Base-by-base conservation (phyloP, 1,284 basidiomycete genomes). In the Leucoagaricus sp. region DNA sequence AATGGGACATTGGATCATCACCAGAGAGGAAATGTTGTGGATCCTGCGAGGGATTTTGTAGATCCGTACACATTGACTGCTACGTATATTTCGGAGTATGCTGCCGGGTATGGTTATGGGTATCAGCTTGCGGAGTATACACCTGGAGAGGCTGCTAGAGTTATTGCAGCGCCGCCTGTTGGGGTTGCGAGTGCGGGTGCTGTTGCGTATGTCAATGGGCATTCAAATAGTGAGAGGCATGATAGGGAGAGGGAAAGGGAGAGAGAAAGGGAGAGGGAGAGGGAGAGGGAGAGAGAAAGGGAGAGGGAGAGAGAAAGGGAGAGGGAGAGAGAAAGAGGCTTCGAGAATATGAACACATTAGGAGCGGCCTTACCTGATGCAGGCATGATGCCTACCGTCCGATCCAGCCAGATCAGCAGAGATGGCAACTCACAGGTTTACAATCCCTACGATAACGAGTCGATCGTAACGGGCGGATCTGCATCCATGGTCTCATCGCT, bases 1-100 rank as follows among this genome's bases (percentile, higher is more conserved):
- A 21, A 40, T 50, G 25, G 40, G 15, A 44, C 33, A 23, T 23
- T 28, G n/a, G 17, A 41, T 21, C 49, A n/a, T 17, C n/a, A n/a
- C n/a, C 19, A 21, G 47, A 31, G 49, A 12, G 19, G 29, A 10
- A 17, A n/a, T 45, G 21, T 9, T 13, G 53, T 49, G n/a, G 58
- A 60, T 36, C 53, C 56, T 25, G 55, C 53, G 25, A 58, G 56
- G 26, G 60, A 58, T 26, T 50, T 25, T 19, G n/a, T 54, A 17
- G 61, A 61, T 45, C 56, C 64, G 13, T 64, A 60, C 41, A 52
- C 61, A 25, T 31, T 61, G 1, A 55, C 60, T 4, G 60, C 61
- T 12, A 46, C 57, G 23, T 60, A 60, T 49, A 29, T 62, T 29
- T 40, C 58, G 1, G 61, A 65, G 45, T 64, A 60, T 48, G 46